phyloP scores from a whole-genome alignment of 192 early-diverging fungal genomes.

The Umbelopsis sp. region DNA sequence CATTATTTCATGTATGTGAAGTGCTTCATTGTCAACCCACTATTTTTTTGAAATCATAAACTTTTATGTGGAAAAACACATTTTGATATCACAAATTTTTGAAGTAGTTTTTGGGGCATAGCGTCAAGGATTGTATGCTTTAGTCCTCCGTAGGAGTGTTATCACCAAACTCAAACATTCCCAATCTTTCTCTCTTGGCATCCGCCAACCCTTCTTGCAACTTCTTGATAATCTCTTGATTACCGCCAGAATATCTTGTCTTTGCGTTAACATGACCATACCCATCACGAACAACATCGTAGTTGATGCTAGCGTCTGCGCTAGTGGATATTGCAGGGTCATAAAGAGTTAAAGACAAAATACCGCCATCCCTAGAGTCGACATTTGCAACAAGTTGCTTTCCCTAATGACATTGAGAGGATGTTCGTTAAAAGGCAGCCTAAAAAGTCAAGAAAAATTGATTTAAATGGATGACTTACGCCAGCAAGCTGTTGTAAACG shows the following conservation, averaged over 20 bases:
- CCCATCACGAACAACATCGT: conserved; percentile 65
- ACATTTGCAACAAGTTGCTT: conserved; percentile 74
- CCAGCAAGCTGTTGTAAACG: conserved; percentile 67
- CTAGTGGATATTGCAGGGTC: conserved; percentile 61
- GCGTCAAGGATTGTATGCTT: neutral
- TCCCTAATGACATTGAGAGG: conserved; percentile 16
- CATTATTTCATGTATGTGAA: neutral
- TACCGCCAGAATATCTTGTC: conserved; percentile 50
- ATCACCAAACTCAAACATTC: conserved; percentile 64
- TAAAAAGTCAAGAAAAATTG: too few species aligned
- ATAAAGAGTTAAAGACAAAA: conserved; percentile 67
- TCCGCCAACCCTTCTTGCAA: conserved; percentile 65
- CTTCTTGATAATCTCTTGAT: conserved; percentile 57
- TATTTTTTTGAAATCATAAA: neutral
- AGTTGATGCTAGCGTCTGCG: conserved; percentile 69
- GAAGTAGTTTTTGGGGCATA: neutral
- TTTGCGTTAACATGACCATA: conserved; percentile 57
- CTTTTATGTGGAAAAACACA: neutral
- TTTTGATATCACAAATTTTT: neutral
- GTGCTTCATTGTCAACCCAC: neutral
- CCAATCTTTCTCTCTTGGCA: conserved; percentile 67
- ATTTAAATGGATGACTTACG: conserved; percentile 14
- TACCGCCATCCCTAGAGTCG: conserved; percentile 60
- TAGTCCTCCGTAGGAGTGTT: conserved; percentile 50
- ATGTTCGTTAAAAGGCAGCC: neutral